Conservation (phyloP, 1,284 basidiomycete species). For the Bondarzewia mesenterica region DNA sequence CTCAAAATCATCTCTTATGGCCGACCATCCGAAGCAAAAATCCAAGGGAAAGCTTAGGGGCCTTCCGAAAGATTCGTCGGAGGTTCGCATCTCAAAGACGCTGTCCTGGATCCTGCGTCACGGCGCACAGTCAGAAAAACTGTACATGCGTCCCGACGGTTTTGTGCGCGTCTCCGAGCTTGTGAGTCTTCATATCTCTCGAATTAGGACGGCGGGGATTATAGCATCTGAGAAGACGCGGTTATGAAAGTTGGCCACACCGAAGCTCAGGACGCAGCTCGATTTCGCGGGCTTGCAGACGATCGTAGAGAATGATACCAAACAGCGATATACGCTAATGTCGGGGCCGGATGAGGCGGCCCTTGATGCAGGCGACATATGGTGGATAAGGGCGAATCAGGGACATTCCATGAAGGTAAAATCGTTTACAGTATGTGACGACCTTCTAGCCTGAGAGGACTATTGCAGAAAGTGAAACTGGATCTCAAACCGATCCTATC, state of each 20-base stretch:
- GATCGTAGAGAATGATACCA: conserved; percentile 70
- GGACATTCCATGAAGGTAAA: conserved; percentile 80
- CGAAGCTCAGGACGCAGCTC: conserved; percentile 19
- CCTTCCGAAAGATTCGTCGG: conserved; percentile 38
- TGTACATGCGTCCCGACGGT: conserved; percentile 73
- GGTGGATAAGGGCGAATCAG: conserved; percentile 92
- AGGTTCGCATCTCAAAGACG: conserved; percentile 63
- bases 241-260: conserved; percentile 11
- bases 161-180: conserved; percentile 69
- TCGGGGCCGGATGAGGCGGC: conserved; percentile 40
- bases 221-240: neutral
- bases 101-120: conserved; percentile 82
- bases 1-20: too few relatives aligned
- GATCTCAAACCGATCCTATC: conserved; percentile 59
- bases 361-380: conserved; percentile 31
- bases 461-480: too few relatives aligned
- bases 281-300: conserved; percentile 54
- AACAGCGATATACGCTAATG: conserved; percentile 70
- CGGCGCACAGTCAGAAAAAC: conserved; percentile 68
- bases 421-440: conserved; percentile 34
- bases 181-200: too few relatives aligned
- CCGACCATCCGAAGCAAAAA: neutral
- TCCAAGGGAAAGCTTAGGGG: conserved; percentile 34
- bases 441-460: too few relatives aligned
- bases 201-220: too few relatives aligned